Evolutionary conservation across 441 rosid genomes (phyloP).

Genomic region (Euphorbia schlechtendalii): DNA sequence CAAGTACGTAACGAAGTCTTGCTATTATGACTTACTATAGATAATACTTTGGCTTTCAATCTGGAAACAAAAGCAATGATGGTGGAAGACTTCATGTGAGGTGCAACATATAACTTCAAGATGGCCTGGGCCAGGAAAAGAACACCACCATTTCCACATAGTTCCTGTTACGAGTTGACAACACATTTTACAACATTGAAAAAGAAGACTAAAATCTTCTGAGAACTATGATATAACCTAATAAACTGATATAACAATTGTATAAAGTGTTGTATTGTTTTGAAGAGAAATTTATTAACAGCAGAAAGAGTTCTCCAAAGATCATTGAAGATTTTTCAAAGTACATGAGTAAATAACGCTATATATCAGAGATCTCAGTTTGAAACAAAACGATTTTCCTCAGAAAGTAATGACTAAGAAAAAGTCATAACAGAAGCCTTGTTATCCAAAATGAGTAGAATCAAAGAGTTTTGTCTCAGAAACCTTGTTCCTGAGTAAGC

Average conservation of each 20-base stretch:
- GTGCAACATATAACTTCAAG: constrained; percentile 46
- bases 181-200: constrained; percentile 13
- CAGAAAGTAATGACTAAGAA: constrained; percentile 11
- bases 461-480: constrained; percentile 15
- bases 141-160: constrained; percentile 83
- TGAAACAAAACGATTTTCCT: neutral
- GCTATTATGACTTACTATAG: constrained; percentile 55
- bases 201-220: neutral
- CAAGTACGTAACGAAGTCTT: constrained; percentile 15
- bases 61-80: constrained; percentile 63
- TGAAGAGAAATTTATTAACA: too few relatives aligned
- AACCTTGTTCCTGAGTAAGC: constrained; percentile 77
- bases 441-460: constrained; percentile 27
- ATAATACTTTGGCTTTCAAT: constrained; percentile 80
- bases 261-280: too few relatives aligned
- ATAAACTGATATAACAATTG: too few relatives aligned
- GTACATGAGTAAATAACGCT: neutral
- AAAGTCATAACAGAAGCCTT: constrained; percentile 47
- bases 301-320: too few relatives aligned
- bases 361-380: neutral
- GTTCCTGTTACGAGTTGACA: constrained; percentile 51
- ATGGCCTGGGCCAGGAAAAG: constrained; percentile 68
- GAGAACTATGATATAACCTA: too few relatives aligned
- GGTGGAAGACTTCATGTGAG: constrained; percentile 36
- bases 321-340: too few relatives aligned